A percentile compares a stretch with the other conserved stretches of the same genome.
phyloP scores from a whole-genome alignment of 176 grass and related monocot species.

The Tillandsia fasciculata region DNA sequence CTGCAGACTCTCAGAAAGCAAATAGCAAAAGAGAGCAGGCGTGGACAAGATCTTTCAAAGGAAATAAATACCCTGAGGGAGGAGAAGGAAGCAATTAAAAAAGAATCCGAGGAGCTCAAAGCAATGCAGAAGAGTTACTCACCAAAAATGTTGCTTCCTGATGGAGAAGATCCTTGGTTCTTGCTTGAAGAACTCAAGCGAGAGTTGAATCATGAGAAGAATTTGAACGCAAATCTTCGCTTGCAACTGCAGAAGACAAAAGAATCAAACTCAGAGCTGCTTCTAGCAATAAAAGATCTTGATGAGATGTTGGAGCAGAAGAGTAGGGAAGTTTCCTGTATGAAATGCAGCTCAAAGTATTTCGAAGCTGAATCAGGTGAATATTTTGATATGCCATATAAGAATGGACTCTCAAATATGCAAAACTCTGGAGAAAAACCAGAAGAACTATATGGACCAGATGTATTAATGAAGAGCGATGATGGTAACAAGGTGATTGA shows the following conservation, averaged over 20 bases:
- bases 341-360: constrained; percentile 7
- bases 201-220: constrained; percentile 75
- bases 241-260: constrained; percentile 83
- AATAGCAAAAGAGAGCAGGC: constrained; percentile 67
- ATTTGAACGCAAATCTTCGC: constrained; percentile 54
- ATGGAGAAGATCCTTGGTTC: constrained; percentile 48
- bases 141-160: constrained; percentile 32
- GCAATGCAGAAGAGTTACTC: constrained; percentile 33
- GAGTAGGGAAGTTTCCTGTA: constrained; percentile 45
- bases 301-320: constrained; percentile 82
- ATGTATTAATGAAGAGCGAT: constrained; percentile 52
- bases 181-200: constrained; percentile 73
- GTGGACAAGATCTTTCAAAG: constrained; percentile 75
- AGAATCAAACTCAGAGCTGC: constrained; percentile 95
- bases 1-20: constrained; percentile 84
- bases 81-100: constrained; percentile 72
- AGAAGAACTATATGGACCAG: constrained; percentile 54
- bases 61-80: constrained; percentile 58
- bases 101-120: constrained; percentile 67
- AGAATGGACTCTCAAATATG: constrained; percentile 32
- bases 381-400: constrained; percentile 39
- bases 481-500: constrained; percentile 22
- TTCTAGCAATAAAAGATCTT: constrained; percentile 88
- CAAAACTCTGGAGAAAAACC: constrained; percentile 40
- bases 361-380: constrained; percentile 29